phyloP scores from a whole-genome alignment of 257 asterid species.

The Thymus quinquecostatus region DNA sequence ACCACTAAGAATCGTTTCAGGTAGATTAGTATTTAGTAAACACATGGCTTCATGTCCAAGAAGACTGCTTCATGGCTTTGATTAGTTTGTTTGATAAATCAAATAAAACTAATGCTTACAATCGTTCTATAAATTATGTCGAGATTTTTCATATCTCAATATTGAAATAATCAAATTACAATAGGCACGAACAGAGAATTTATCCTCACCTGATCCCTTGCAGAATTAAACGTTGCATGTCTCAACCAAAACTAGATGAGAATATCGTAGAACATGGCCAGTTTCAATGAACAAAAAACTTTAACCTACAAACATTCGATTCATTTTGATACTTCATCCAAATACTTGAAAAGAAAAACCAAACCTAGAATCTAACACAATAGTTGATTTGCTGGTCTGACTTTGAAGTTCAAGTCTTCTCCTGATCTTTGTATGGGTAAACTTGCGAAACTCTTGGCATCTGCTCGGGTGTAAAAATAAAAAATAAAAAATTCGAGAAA shows the following conservation, averaged over 20 bases:
- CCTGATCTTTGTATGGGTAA: constrained; percentile 7
- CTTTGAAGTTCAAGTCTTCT: neutral
- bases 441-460: constrained; percentile 1
- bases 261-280: neutral
- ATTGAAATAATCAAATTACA: too few relatives aligned
- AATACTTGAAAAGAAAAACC: neutral
- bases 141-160: too few relatives aligned
- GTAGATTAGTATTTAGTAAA: too few relatives aligned
- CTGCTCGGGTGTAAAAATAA: neutral
- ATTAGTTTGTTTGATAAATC: too few relatives aligned
- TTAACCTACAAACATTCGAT: neutral
- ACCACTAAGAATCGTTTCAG: neutral
- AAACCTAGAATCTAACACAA: neutral
- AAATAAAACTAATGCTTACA: too few relatives aligned
- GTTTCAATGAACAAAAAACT: neutral
- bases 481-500: constrained; percentile 1
- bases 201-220: too few relatives aligned
- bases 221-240: too few relatives aligned
- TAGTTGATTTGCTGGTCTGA: neutral
- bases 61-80: too few relatives aligned
- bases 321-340: neutral
- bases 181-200: too few relatives aligned
- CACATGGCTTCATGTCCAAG: too few relatives aligned
- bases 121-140: too few relatives aligned
- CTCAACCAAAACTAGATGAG: too few relatives aligned